Evolutionary conservation across 257 asterid species (phyloP).

Genomic region (Scutellaria minor): DNA sequence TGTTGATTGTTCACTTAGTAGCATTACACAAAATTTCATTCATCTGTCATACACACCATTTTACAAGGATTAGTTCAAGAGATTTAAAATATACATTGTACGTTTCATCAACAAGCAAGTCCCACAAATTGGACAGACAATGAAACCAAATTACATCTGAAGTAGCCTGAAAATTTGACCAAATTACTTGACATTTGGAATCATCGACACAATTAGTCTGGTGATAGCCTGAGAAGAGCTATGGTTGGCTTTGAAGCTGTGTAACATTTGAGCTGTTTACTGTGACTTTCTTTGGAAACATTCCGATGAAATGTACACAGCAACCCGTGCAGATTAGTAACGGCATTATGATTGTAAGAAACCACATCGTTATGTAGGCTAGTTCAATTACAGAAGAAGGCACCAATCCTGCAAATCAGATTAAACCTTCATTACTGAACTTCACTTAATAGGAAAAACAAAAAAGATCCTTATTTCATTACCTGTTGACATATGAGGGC

Average conservation of each 20-base stretch:
- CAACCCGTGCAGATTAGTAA: conserved; percentile 38
- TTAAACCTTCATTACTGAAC: background rate
- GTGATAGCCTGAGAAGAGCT: background rate
- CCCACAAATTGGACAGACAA: background rate
- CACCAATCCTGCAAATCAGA: conserved; percentile 33
- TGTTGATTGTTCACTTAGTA: background rate
- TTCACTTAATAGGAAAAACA: background rate
- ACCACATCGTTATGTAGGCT: background rate
- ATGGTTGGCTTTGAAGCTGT: background rate
- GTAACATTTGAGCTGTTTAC: conserved; percentile 25
- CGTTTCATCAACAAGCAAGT: background rate
- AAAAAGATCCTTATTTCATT: background rate
- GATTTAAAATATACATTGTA: background rate
- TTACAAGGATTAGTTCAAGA: background rate
- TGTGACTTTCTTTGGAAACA: conserved; percentile 25
- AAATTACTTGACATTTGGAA: no score
- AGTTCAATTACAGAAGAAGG: background rate
- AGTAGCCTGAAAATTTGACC: background rate
- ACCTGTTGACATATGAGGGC: conserved; percentile 19
- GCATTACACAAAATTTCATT: background rate
- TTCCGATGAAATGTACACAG: conserved; percentile 25
- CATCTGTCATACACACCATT: background rate
- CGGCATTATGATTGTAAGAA: conserved; percentile 20
- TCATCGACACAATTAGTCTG: no score
- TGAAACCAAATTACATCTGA: background rate